phyloP scores from a whole-genome alignment of 345 rosid genomes.

The Acer campestre region DNA sequence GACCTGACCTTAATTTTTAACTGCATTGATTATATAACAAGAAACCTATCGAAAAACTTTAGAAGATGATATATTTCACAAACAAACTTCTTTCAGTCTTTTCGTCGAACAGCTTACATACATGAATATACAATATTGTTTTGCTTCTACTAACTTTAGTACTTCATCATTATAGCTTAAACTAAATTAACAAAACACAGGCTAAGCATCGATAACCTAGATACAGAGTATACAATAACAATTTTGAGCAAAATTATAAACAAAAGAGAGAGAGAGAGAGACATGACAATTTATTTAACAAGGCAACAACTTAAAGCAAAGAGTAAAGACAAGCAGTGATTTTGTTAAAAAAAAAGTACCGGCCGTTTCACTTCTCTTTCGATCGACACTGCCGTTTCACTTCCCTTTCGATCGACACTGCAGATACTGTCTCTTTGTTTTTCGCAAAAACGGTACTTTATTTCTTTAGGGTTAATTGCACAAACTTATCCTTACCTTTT shows the following conservation, averaged over 20 bases:
- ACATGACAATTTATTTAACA: background rate
- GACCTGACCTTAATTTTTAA: too few relatives aligned
- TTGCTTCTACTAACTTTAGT: background rate
- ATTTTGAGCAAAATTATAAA: background rate
- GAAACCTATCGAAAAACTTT: background rate
- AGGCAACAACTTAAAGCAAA: too few relatives aligned
- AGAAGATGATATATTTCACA: background rate
- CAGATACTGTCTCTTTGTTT: background rate
- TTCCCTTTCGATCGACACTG: background rate
- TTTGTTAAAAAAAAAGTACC: background rate
- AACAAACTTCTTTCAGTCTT: conserved; percentile 16
- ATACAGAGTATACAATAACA: background rate
- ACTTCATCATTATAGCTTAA: too few relatives aligned
- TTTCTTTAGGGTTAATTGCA: too few relatives aligned
- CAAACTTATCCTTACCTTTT: too few relatives aligned
- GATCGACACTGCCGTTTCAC: background rate
- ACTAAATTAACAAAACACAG: background rate
- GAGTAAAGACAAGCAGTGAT: background rate
- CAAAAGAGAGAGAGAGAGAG: background rate
- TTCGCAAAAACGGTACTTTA: too few relatives aligned
- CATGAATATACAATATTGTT: background rate
- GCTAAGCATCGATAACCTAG: background rate
- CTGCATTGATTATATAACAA: too few relatives aligned
- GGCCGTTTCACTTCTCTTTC: background rate
- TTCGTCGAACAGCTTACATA: conserved; percentile 21